phyloP scores from a whole-genome alignment of 345 rosid species.

The Orychophragmus violaceus region DNA sequence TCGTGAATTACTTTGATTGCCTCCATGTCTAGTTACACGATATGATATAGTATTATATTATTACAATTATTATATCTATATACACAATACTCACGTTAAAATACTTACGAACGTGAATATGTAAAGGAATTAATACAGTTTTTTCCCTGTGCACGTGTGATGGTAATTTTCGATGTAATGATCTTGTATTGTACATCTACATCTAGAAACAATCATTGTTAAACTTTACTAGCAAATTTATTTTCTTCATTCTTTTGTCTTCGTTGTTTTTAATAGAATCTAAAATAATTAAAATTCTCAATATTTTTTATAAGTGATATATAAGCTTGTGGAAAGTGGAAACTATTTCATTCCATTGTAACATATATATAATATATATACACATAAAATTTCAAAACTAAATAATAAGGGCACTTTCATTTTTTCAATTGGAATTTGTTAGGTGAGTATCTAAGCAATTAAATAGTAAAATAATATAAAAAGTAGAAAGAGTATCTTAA shows the following conservation, averaged over 20 bases:
- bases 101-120: neutral
- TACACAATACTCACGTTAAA: neutral
- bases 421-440: too few species aligned
- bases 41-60: constrained; percentile 10
- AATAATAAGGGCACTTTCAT: too few species aligned
- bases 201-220: neutral
- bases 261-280: neutral
- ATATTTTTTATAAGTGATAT: neutral
- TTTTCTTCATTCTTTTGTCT: neutral
- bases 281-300: neutral
- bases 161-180: neutral
- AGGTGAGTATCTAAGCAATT: too few species aligned
- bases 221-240: neutral
- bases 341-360: neutral
- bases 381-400: neutral
- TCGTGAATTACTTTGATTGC: constrained; percentile 29
- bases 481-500: too few species aligned
- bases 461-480: too few species aligned
- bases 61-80: neutral
- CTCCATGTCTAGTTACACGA: constrained; percentile 21
- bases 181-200: neutral
- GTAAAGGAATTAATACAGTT: neutral
- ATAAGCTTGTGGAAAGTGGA: neutral
- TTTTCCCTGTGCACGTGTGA: neutral
- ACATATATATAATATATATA: neutral